phyloP scores from a whole-genome alignment of 345 rosid species.

The Alliaria petiolata region DNA sequence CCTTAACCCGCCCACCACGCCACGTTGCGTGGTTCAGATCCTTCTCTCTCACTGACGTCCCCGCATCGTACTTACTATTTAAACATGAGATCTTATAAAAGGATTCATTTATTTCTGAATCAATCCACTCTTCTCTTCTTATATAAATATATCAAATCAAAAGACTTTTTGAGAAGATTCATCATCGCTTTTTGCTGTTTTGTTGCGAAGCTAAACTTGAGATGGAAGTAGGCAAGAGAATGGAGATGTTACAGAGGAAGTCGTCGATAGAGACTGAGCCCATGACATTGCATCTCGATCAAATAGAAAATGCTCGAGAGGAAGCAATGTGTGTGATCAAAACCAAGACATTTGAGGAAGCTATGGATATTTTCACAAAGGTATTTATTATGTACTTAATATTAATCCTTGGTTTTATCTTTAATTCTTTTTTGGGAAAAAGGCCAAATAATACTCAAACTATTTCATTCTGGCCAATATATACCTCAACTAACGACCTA shows the following conservation, averaged over 20 bases:
- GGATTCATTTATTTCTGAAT: background rate
- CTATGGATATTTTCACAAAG: conserved; percentile 31
- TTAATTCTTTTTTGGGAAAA: background rate
- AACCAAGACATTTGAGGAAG: conserved; percentile 30
- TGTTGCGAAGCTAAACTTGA: background rate
- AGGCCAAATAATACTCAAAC: too few species aligned
- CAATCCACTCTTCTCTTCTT: background rate
- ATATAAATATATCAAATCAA: background rate
- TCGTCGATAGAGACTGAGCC: conserved; percentile 35
- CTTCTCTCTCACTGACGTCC: conserved; percentile 2
- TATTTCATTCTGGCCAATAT: too few species aligned
- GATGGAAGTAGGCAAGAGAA: conserved; percentile 21
- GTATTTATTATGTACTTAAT: background rate
- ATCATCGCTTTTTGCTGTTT: background rate
- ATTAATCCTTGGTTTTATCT: background rate
- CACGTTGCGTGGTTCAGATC: conserved; percentile 23
- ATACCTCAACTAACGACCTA: too few species aligned
- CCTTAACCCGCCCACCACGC: conserved; percentile 11
- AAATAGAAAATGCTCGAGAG: conserved; percentile 25
- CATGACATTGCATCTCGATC: conserved; percentile 24
- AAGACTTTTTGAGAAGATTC: background rate
- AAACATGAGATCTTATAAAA: background rate
- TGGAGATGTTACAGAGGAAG: conserved; percentile 26
- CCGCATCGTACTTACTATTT: conserved; percentile 6
- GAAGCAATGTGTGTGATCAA: conserved; percentile 26